Evolutionary conservation across 1,284 basidiomycete genomes (phyloP), one percentile per base, ranked within the genome.

Genomic region (Erythrobasidium hasegawianum): DNA sequence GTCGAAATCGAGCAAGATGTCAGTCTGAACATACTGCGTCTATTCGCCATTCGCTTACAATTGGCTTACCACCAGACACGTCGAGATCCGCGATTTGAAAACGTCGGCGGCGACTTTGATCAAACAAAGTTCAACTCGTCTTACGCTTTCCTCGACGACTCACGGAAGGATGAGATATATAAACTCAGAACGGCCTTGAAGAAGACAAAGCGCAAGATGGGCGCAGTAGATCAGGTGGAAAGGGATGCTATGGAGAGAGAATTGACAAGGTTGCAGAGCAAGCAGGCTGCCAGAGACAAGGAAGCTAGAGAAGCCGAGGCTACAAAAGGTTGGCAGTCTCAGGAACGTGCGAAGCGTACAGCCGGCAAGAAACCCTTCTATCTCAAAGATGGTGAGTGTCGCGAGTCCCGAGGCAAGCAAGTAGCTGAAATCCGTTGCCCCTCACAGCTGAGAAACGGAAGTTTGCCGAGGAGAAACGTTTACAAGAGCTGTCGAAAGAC

Each of bases 61-160:
- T 27, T 20, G 8, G 20, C 20, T 18, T 20, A 50, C 40, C 29
- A 65, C 38, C 73, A 91, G 89, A 83, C 86, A 75, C 78, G 86
- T 10, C 85, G 94, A 45, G 94, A 97, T 78, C 94, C 95, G 1
- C 86, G 94, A 52, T 97, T 97, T 79, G 81, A 89, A 27, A 82
- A 85, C 11, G 78, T 90, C 11, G 82, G 80, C 1, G 90, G 90
- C n/a, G 81, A 84, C 66, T 84, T 87, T 71, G 85, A 87, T 52
- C 73, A 82, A 0, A 79, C 85, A 59, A 84, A 86, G 26, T 95
- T 92, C 75, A 81, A 82, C 18, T 78, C 84, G 53, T 86, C 87
- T 29, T 97, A 97, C 74, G 80, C 80, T 0, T 97, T 97, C 77
- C 80, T 97, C 20, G 80, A 85, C 1, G 83, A 84, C 1, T 75